Evolutionary conservation across 2,329 filamentous ascomycete species (phyloP), one percentile per base, ranked within the genome.

Genomic region (Thelonectria blattea): DNA sequence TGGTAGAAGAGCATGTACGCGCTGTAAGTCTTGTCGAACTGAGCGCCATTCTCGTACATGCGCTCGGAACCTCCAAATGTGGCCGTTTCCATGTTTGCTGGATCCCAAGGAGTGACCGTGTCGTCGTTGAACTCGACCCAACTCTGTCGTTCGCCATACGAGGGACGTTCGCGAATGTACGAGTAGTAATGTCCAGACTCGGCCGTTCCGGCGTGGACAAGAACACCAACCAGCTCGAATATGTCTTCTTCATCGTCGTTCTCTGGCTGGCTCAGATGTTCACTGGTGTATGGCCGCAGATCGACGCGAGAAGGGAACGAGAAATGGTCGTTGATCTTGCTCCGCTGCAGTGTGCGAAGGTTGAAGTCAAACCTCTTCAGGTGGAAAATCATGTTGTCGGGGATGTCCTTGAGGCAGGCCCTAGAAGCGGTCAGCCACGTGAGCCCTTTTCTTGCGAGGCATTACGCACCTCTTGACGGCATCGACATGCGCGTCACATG

Each of bases 1-100:
- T 97, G 91, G 74, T 99, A 99, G 75, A 99, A 98, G 9, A 99
- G 83, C 91, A 99, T 98, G 75, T 99, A 99, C 12, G 94, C 95
- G 73, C 92, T 98, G 80, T 89, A 89, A 5, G 85, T 84, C 75
- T 93, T 94, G 68, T 88, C 85, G 65, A 83, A 87, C 0, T 80
- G 66, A 17, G 81, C 73, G 61, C 79, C 78, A 68, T 79, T 76
- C 61, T 84, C 78, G 69, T 81, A 78, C 63, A 82, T 79, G 59
- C 83, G 83, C 60, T 90, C 88, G 5, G 79, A 72, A 1, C 91
- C 91, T n/a, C 91, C 91, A 78, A 93, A 97, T 68, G 93, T 95
- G 43, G 89, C 85, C 55, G 84, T 83, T 61, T 91, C 87, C 77
- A 98, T 90, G 20, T 87, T 83, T 1, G 80, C 79, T 9, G 89